Base-by-base conservation (phyloP, 2,329 filamentous ascomycete species). In the Aureobasidium sp. region DNA sequence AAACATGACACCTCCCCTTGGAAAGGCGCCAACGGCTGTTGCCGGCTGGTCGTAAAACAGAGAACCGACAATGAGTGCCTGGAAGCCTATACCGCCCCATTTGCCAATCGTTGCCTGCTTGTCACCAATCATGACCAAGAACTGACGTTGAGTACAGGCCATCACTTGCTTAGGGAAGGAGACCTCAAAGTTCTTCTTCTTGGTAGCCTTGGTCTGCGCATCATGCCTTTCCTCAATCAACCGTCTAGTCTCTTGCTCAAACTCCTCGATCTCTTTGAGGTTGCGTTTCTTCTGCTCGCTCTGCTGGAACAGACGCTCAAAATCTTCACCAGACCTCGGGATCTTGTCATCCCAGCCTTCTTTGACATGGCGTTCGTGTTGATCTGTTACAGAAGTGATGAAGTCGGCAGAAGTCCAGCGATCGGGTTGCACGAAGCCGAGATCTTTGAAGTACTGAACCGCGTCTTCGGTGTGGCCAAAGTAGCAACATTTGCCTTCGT, bases 111-210 rank as follows among this genome's bases (percentile, higher is more conserved):
- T 75, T n/a, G 83, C 82, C 63, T 90, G 85, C 55, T 84, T 85
- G 66, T 95, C 88, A 67, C 94, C 88, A 73, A 88, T 84, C 72
- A 93, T 93, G 62, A 94, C 83, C 48, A 85, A 75, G 66, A 90
- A 93, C 66, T 94, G 88, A 4, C 89, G 81, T 67, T 88, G 85
- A 78, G 90, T 86, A 57, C 93, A 70, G 1, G 86, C 86, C 84
- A 84, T 90, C 19, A 93, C 77, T 66, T 95, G 90, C 1, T 88
- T 73, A 58, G 90, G 81, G 70, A 93, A 93, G 0, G 88, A 88
- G 51, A 90, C 85, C 1, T 83, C 84, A 70, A 95, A 95, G 29
- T 84, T 83, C 63, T 94, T 87, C 53, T 72, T 76, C 30, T 48
- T 48, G 8, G 44, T 48, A 22, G 93, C 85, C 3, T 89, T 88